Evolutionary conservation across 768 basidiomycete genomes (phyloP).

Genomic region (Calocybe cyanea): DNA sequence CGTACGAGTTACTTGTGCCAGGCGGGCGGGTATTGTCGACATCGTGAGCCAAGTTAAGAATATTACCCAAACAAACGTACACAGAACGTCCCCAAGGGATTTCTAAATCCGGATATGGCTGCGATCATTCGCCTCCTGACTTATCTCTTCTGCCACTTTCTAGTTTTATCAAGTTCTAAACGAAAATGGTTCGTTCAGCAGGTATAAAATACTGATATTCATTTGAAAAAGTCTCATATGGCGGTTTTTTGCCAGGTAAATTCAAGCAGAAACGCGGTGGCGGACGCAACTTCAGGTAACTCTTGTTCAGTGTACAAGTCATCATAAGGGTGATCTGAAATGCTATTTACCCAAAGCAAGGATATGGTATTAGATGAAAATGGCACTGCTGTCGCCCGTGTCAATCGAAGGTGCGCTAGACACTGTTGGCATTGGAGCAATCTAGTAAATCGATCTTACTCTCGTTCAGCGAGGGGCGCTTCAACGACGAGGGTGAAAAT

Average conservation of each 20-base stretch:
- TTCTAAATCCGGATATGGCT: slow-evolving; percentile 13
- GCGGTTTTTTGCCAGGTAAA: slow-evolving; percentile 48
- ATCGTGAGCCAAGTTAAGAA: slow-evolving; percentile 22
- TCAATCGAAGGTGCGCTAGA: slow-evolving; percentile 38
- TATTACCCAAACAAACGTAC: slow-evolving; percentile 10
- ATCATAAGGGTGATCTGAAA: slow-evolving; percentile 10
- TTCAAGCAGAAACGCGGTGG: slow-evolving; percentile 88
- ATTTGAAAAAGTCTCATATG: too few species aligned
- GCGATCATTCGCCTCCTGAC: too few species aligned
- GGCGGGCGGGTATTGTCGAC: slow-evolving; percentile 84
- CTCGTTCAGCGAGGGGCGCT: slow-evolving; percentile 11
- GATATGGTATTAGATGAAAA: slow-evolving; percentile 56
- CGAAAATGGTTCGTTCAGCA: slow-evolving; percentile 47
- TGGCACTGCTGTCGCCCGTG: slow-evolving; percentile 43
- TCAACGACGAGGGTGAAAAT: slow-evolving; percentile 33
- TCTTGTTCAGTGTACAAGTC: background rate
- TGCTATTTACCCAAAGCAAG: slow-evolving; percentile 35
- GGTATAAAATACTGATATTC: slow-evolving; percentile 22
- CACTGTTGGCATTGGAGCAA: slow-evolving; percentile 2
- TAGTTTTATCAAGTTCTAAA: too few species aligned
- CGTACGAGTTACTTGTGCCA: slow-evolving; percentile 67
- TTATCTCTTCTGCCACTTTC: slow-evolving; percentile 10
- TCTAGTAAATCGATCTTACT: slow-evolving; percentile 6
- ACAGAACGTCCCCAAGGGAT: slow-evolving; percentile 5
- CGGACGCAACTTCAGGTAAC: slow-evolving; percentile 78